phyloP scores from a whole-genome alignment of 2,329 filamentous ascomycete species.

The Arthroderma sp. region DNA sequence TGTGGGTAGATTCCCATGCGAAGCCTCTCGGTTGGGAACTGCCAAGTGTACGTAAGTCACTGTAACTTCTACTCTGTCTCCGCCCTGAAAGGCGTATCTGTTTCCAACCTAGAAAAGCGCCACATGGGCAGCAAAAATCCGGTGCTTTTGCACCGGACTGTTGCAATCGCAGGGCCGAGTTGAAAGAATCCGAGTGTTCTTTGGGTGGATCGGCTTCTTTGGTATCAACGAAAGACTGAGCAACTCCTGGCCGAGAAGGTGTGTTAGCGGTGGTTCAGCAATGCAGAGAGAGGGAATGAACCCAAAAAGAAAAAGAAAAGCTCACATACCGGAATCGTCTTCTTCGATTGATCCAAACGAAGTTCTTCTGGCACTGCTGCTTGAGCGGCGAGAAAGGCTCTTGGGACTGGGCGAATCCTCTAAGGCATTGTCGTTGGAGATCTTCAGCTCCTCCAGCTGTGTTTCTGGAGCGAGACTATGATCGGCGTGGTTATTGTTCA shows the following conservation, averaged over 20 bases:
- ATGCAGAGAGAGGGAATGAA: conserved; percentile 1
- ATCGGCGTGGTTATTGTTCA: background rate
- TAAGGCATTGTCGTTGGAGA: background rate
- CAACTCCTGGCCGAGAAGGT: conserved; percentile 21
- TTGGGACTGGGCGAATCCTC: conserved; percentile 21
- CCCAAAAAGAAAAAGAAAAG: background rate
- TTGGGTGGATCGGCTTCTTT: conserved; percentile 19
- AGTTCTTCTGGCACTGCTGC: conserved; percentile 27
- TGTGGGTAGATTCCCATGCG: conserved; percentile 25
- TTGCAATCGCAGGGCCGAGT: conserved; percentile 20
- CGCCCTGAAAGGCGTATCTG: conserved; percentile 32
- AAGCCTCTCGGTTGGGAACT: conserved; percentile 26
- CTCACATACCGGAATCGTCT: conserved; percentile 27
- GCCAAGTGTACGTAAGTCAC: conserved; percentile 27
- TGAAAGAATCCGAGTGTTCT: conserved; percentile 14
- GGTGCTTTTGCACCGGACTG: conserved; percentile 15
- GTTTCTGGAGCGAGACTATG: background rate
- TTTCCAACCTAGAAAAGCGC: conserved; percentile 33
- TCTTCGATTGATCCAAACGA: conserved; percentile 34
- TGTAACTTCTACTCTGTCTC: conserved; percentile 32
- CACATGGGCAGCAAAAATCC: conserved; percentile 35
- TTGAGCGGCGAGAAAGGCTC: conserved; percentile 20
- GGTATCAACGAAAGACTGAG: conserved; percentile 32
- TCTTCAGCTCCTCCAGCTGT: conserved; percentile 2
- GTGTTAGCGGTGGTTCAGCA: background rate